Base-by-base conservation (phyloP, 148 eudicot species). In the Fallopia convolvulus region DNA sequence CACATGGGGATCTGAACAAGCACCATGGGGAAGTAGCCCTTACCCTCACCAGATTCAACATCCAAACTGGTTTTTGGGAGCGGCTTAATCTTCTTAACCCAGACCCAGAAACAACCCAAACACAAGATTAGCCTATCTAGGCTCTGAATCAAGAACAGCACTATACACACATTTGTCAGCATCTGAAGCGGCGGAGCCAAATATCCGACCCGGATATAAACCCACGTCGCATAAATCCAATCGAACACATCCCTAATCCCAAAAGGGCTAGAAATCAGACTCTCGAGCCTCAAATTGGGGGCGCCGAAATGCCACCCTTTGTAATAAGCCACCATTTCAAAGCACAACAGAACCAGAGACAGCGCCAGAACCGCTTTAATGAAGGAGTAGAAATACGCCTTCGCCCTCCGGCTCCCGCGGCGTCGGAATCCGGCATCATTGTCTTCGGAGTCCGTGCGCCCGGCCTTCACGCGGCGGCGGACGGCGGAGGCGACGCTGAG, bases 251-350 rank as follows among this genome's bases (percentile, higher is more conserved):
- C 90, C 85, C 66, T 74, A 18, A 85, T 56, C 32, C 72, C 76
- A 5, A 85, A 79, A 13, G 81, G 77, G 50, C 78, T 65, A 0
- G 81, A 39, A 9, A 89, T 26, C 11, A 81, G 76, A 36, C 77
- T 79, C 77, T 87, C 76, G 8, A 91, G 79, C 39, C 84, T 86
- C 21, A 83, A 81, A 75, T 86, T 83, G 5, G 89, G 66, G 0
- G 88, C 75, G 10, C 84, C 84, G n/a, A 91, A 88, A 42, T 88
- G 87, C 93, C 91, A 89, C 0, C 93, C 96, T 50, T 85, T 89
- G 70, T 41, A 89, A 76, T 88, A 91, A 2, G 98, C 98, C 18
- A 81, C 87, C 4, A 89, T 7, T 66, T 94, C 98, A 18, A 90
- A 83, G 60, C 79, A 81, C 1, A 92, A 44, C 0, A 92, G 52